Base-by-base conservation (phyloP, 2,329 filamentous ascomycete genomes). In the Acephala macrosclerotiorum region DNA sequence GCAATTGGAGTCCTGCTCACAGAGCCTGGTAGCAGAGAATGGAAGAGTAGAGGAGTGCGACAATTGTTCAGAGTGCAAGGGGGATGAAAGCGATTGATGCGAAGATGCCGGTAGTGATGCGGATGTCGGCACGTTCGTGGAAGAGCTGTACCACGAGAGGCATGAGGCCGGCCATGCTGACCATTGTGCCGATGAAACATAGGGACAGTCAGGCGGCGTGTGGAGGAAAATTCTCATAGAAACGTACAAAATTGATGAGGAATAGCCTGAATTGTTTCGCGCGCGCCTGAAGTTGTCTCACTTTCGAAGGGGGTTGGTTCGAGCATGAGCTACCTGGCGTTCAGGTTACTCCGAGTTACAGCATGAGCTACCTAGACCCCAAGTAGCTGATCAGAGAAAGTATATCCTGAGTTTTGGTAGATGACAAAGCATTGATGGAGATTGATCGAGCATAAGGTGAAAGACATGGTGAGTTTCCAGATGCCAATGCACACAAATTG, bases 401-500 rank as follows among this genome's bases (percentile, higher is more conserved):
- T n/a, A n/a, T n/a, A n/a, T n/a, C n/a, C n/a, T n/a, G n/a, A n/a
- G n/a, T n/a, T n/a, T n/a, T n/a, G n/a, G n/a, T 53, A 7, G 42
- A 63, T 38, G 16, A 63, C 9, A 25, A 36, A 36, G 5, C 62
- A 59, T 14, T 63, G 62, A 47, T 65, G 62, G 11, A 63, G 26
- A 47, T 55, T 61, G 2, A 65, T 20, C 16, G 33, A 14, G 2
- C 66, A 61, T 12, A 65, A 42, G 2, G 59, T 58, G 18, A 65
- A 38, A 8, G 36, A 55, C 3, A 65, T 49, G 16, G 58, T 29
- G 5, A 67, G 29, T 51, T 67, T 67, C 66, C 66, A 67, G 5
- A 60, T 51, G 18, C 61, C 63, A 33, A 67, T 65, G 7, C 33
- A 36, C 16, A 67, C 55, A 53, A 65, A 65, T 58, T 62, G 53